Base-by-base conservation (phyloP, 2,329 filamentous ascomycete species). In the Fusarium hostae region DNA sequence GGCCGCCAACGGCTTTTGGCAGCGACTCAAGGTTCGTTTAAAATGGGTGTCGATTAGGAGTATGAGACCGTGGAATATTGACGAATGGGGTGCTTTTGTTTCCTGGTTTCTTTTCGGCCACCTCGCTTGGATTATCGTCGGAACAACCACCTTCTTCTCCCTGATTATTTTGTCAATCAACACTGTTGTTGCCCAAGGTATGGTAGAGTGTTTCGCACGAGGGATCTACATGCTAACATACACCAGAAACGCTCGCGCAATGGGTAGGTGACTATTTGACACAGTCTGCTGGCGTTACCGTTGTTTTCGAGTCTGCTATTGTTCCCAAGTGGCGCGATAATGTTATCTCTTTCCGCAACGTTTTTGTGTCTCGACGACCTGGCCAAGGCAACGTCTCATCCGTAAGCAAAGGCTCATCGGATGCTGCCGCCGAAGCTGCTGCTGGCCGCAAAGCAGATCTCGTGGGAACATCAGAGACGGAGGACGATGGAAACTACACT, bases 21-120 rank as follows among this genome's bases (percentile, higher is more conserved):
- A 97, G 70, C 89, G 96, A 52, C 82, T 98, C 47, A 94, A 92
- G 78, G 93, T 98, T 28, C 92, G 94, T 43, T 97, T 98, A 84
- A 99, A 99, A 82, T 99, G 96, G 96, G 91, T 96, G 76, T 97
- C 96, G 5, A 99, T 99, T 76, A 88, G 95, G 78, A 97, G 95
- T 79, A 93, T 93, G 80, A 88, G 96, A 40, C 96, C 96, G 1
- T 99, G 96, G 89, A 99, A 97, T 80, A 89, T 92, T 26, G 96
- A 99, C 80, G 96, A 99, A 83, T 98, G 97, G 86, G 93, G 94
- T 48, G 96, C 96, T 7, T 95, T 99, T 70, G 90, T 87, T 58
- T 98, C 96, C 4, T 98, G 95, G 95, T 92, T 99, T 70, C 88
- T 98, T 69, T 87, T 98, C 59, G 96, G 95, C 0, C 96, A 99